Evolutionary conservation across 192 early-diverging fungal species (phyloP), one percentile per base, ranked within the genome.

Genomic region (Coemansia sp.): DNA sequence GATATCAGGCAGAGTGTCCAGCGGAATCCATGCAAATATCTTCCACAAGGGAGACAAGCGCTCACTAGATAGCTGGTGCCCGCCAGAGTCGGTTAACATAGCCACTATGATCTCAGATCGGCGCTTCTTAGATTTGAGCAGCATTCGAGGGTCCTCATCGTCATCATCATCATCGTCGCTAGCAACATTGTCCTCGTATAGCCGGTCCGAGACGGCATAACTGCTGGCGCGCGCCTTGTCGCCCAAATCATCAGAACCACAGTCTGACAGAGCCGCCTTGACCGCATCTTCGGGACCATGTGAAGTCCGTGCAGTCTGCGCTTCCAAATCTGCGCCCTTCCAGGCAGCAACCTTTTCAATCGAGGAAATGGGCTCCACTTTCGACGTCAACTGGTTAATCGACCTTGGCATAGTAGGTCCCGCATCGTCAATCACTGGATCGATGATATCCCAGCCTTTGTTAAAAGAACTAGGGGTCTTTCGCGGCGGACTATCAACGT

Each of bases 351-450:
- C 75, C 51, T 72, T 82, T 22, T 74, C 76, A 33, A 36, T 42
- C 16, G 59, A 43, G 9, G 75, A 75, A 22, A 65, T 65, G 38
- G 41, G 36, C 10, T 40, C 24, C 0, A 22, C 42, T 3, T 44
- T 63, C 0, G 24, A 55, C 22, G 63, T 70, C 40, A 80, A 55
- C 11, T 75, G 72, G 41, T 41, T 67, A 11, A 82, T 67, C 0
- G 80, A 82, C n/a, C 44, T 55, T 24, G 72, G 75, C 80, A 77
- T 82, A 15, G 64, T 67, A 12, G 61, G 61, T 2, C 61, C 57
- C 16, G 57, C 7, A 16, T 63, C 38, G 9, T 63, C 22, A 6
- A 24, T 3, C 8, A 15, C 38, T 22, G 61, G 31, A 22, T 41
- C 11, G 20, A 15, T 15, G 5, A 67, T 29, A 12, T 20, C 20